phyloP scores from a whole-genome alignment of 805 yeast genomes.

The Ogataea corticis region DNA sequence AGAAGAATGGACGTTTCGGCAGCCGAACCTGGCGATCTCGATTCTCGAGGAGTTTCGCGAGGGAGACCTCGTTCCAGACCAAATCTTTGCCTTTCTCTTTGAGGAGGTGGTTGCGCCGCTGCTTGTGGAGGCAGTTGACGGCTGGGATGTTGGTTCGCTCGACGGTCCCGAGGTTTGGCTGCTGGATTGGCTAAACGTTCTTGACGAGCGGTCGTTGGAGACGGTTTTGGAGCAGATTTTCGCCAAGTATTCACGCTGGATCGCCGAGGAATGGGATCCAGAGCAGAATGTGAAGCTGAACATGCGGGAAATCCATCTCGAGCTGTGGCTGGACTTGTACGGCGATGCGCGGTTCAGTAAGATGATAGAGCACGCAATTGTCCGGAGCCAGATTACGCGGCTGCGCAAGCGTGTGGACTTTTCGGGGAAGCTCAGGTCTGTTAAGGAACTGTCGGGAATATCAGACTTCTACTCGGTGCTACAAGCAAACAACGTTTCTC shows the following conservation, averaged over 20 bases:
- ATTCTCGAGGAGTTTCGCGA: constrained; percentile 36
- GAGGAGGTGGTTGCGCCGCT: constrained; percentile 39
- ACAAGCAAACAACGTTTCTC: constrained; percentile 8
- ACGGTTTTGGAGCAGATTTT: constrained; percentile 15
- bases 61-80: constrained; percentile 32
- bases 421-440: not conserved
- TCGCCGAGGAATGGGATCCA: constrained; percentile 22
- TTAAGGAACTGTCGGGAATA: not conserved
- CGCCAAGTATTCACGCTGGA: constrained; percentile 24
- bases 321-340: constrained; percentile 36
- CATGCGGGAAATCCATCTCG: constrained; percentile 20
- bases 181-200: constrained; percentile 27
- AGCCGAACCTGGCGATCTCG: constrained; percentile 41
- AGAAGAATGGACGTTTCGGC: constrained; percentile 38
- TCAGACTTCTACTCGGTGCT: constrained; percentile 10
- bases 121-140: constrained; percentile 32
- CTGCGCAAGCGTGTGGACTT: constrained; percentile 6
- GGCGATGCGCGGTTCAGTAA: constrained; percentile 25
- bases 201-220: constrained; percentile 20
- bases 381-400: constrained; percentile 55
- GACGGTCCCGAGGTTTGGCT: constrained; percentile 27
- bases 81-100: constrained; percentile 31
- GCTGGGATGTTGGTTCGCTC: constrained; percentile 35
- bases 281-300: constrained; percentile 5
- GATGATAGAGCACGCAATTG: constrained; percentile 38